A percentile compares a stretch with the other conserved stretches of the same genome.
phyloP scores from a whole-genome alignment of 2,329 filamentous ascomycete genomes.

The Phaeosphaeriaceae sp. region DNA sequence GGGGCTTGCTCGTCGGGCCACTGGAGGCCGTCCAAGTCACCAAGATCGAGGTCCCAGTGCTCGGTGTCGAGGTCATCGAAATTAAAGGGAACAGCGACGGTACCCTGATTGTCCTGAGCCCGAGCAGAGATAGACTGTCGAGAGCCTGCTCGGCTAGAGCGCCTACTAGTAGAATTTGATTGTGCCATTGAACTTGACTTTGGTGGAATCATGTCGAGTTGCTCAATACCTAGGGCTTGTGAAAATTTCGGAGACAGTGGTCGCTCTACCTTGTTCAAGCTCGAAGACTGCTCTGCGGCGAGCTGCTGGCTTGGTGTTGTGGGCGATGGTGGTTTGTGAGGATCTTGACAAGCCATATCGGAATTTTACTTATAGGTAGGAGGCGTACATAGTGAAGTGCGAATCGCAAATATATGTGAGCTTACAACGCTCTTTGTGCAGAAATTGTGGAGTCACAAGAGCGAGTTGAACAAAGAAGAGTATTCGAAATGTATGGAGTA shows the following conservation, averaged over 20 bases:
- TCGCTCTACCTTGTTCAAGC: background rate
- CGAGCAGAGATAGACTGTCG: slow-evolving; percentile 6
- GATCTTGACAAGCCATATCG: slow-evolving; percentile 7
- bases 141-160: slow-evolving; percentile 8
- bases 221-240: background rate
- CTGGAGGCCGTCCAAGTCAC: background rate
- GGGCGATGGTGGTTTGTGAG: slow-evolving; percentile 3
- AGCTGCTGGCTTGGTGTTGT: background rate
- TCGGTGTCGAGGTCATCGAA: slow-evolving; percentile 6
- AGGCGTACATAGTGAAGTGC: slow-evolving; percentile 8
- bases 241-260: no score
- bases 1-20: background rate
- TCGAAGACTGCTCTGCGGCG: background rate
- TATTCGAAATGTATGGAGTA: slow-evolving; percentile 6
- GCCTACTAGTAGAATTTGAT: slow-evolving; percentile 5
- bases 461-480: slow-evolving; percentile 25
- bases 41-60: background rate
- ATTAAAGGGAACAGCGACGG: background rate
- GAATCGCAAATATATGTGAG: slow-evolving; percentile 23
- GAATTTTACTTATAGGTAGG: slow-evolving; percentile 3
- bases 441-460: slow-evolving; percentile 13
- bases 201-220: background rate
- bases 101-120: slow-evolving; percentile 12
- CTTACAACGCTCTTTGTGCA: slow-evolving; percentile 26
- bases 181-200: slow-evolving; percentile 3